phyloP scores from a whole-genome alignment of 306 rosid genomes.

The Fragaria ananassa region DNA sequence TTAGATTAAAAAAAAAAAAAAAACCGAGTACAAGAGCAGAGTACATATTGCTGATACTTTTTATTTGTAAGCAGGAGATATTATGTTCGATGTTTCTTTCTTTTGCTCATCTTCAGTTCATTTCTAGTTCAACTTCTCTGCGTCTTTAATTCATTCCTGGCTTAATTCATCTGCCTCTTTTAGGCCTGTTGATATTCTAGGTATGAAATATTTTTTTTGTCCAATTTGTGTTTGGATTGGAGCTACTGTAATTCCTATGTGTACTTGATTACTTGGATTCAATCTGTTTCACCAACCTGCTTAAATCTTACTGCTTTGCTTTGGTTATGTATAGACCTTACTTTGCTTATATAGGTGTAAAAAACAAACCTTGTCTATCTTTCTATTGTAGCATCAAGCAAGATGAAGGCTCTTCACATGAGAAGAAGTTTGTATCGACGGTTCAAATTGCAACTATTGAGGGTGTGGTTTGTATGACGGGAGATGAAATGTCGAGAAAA shows the following conservation, averaged over 20 bases:
- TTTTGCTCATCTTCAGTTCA: background rate
- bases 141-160: background rate
- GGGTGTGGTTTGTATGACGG: conserved; percentile 28
- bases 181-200: background rate
- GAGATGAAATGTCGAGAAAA: conserved; percentile 42
- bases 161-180: background rate
- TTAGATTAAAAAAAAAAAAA: too few relatives aligned
- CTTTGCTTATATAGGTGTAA: background rate
- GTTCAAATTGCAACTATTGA: conserved; percentile 38
- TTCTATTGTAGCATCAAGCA: conserved; percentile 43
- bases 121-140: background rate
- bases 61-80: background rate
- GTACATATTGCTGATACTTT: background rate
- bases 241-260: background rate
- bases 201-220: background rate
- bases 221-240: background rate
- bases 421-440: conserved; percentile 39
- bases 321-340: background rate
- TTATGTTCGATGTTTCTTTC: background rate
- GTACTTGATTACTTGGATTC: background rate
- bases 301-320: background rate
- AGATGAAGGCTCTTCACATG: conserved; percentile 59
- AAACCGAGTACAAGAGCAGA: background rate
- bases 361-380: background rate
- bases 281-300: background rate